Percentiles rank a stretch among this genome's conserved stretches.
phyloP scores from a whole-genome alignment of 805 yeast genomes.

The Zygosaccharomyces kombuchaensis region DNA sequence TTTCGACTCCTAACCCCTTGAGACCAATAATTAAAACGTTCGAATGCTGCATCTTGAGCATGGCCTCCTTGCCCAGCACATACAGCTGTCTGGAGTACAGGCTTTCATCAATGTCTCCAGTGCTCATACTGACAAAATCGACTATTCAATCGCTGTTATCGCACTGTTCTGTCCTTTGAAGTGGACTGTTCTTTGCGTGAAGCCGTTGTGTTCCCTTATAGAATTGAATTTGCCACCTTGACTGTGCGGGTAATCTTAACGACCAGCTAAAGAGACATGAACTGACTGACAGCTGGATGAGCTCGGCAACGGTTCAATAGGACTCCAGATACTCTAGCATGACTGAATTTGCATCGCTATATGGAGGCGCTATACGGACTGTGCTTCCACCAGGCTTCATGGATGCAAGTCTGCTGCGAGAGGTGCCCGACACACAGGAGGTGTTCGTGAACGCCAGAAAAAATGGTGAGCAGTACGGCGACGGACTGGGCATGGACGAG shows the following conservation, averaged over 20 bases:
- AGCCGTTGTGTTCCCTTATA: constrained; percentile 1
- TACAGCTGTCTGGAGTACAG: constrained; percentile 95
- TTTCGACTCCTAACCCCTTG: constrained; percentile 90
- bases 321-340: not conserved
- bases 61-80: constrained; percentile 96
- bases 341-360: constrained; percentile 36
- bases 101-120: constrained; percentile 76
- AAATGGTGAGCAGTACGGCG: constrained; percentile 33
- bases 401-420: constrained; percentile 76
- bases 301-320: not conserved
- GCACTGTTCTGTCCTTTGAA: not conserved
- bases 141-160: not conserved
- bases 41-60: constrained; percentile 93
- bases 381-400: constrained; percentile 54
- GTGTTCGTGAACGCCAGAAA: constrained; percentile 57
- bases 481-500: constrained; percentile 42
- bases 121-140: constrained; percentile 2
- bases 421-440: constrained; percentile 92
- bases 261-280: not conserved
- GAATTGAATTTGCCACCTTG: constrained; percentile 6
- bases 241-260: not conserved
- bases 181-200: not conserved
- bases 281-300: not conserved
- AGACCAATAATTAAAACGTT: constrained; percentile 89
- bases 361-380: constrained; percentile 78